Base-by-base conservation (phyloP, 352 stramenopile species). In the Phytopythium helicoides region DNA sequence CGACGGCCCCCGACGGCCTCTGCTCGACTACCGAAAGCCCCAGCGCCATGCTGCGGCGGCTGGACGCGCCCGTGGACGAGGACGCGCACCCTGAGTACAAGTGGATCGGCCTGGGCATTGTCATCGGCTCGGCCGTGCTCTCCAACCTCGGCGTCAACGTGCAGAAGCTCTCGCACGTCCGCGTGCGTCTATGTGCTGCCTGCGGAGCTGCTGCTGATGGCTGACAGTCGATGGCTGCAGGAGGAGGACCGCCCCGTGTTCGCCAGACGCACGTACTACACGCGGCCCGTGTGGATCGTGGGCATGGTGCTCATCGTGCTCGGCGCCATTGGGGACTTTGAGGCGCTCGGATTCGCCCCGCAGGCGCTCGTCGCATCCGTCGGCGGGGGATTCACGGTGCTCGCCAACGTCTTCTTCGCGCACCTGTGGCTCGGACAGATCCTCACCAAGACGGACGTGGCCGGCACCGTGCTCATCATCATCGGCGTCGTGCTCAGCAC, bases 401-500 rank as follows among this genome's bases (percentile, higher is more conserved):
- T 96, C 9, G 83, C 84, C 34, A 96, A 96, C 49, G 83, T 95
- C 4, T 92, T 95, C 52, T 96, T 96, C 50, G 86, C 83, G 10
- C 81, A 94, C 45, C 48, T 90, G 52, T 92, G 84, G 84, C 74
- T 96, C 48, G 81, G 83, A 3, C 47, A 87, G 64, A 76, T 77
- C 37, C 40, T 94, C 49, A 88, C 73, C 35, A 54, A 67, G 41
- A 83, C 74, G 18, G 84, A 94, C 63, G 56, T 89, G 26, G 35
- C 81, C 7, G 84, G 84, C 19, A 94, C 84, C 25, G 28, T 89
- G 19, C 57, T 89, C 25, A 94, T 94, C 56, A 87, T 94, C 44
- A 76, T 89, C 26, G 84, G 81, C 49, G 80, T 94, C 42, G 81
- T 94, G 41, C 60, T 94, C 6, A 90, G 75, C 57, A 92, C 84